Percentiles rank a stretch among this genome's conserved stretches.
These are phyloP conservation scores for Talaromyces sp. DNA, from an alignment of 2,329 filamentous ascomycete genomes.

Conservation along the genomic window DNA sequence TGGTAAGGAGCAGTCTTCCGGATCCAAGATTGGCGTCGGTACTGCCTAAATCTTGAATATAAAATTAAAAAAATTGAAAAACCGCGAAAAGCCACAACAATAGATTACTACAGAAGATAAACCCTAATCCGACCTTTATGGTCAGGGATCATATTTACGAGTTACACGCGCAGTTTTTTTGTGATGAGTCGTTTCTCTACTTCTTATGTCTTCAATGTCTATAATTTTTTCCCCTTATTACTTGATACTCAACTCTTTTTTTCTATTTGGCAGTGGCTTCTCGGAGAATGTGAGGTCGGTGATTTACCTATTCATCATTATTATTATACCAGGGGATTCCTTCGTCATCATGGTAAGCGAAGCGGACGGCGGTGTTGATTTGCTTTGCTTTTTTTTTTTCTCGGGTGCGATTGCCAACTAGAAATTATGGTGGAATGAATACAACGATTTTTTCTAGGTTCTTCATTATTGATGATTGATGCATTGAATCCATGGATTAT, in stretches of 20 bases:
- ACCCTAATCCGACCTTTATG: not conserved
- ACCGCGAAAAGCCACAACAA: not conserved
- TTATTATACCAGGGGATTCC: not conserved
- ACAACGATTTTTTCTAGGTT: not conserved
- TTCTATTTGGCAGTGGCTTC: no score
- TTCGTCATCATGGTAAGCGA: not conserved
- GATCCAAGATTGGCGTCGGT: conserved; percentile 31
- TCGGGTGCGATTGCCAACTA: not conserved
- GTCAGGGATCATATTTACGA: not conserved
- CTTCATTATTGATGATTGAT: not conserved
- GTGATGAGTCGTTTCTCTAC: not conserved
- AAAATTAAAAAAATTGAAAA: conserved; percentile 6
- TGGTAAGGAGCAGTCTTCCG: conserved; percentile 25
- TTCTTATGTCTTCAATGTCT: not conserved
- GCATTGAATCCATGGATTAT: no score
- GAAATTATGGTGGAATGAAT: not conserved
- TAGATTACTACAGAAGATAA: not conserved
- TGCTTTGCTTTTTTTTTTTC: not conserved
- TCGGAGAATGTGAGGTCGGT: not conserved
- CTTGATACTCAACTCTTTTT: not conserved
- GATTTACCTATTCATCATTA: not conserved
- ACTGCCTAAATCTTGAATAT: conserved; percentile 19
- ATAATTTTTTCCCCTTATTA: not conserved
- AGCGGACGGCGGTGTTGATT: not conserved
- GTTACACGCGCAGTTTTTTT: conserved; percentile 1